Base-by-base conservation (phyloP, 1,139 yeast genomes). In the Arxiozyma heterogenica region DNA sequence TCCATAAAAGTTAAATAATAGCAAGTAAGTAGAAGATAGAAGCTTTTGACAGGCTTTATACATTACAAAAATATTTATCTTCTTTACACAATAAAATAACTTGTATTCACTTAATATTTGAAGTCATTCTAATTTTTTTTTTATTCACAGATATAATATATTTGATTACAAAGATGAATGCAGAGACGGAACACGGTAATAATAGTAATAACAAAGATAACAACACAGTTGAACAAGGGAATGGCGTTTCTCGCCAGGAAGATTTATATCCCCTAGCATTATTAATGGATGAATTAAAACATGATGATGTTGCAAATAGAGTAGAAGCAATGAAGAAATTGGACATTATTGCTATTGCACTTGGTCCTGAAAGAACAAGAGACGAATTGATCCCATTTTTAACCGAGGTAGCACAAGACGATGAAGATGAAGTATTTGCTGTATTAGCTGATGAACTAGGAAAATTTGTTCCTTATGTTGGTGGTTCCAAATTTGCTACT, bases 381-480 rank as follows among this genome's bases (percentile, higher is more conserved):
- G 78, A 79, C 51, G 98, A 94, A 71, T 78, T 94, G 66, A 77
- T 94, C 57, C 98, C 98, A 42, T 93, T 93, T 68, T 78, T 94
- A 59, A 84, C 81, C 58, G 88, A 86, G 63, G 98, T 90, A 47
- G 91, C 97, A 12, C 96, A 93, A 62, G 99, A 93, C 65, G 99
- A 94, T 69, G 98, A 94, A 71, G 99, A 94, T 70, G 99, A 94
- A 71, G 96, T 94, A 9, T 84, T 93, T 71, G 89, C 97, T 1
- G 94, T 90, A 21, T 78, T 94, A 61, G 98, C 98, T 3, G 87
- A 86, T 61, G 93, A 91, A 73, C 74, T 94, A 62, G 96, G 96
- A 46, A 81, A 81, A 55, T 93, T 94, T 68, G 81, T 91, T 44
- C 95, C 96, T 6, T 77, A 76, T 59, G 82, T 94, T 56, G 98